Conservation (phyloP, 2,329 filamentous ascomycete genomes). For the Penicillium sp. region DNA sequence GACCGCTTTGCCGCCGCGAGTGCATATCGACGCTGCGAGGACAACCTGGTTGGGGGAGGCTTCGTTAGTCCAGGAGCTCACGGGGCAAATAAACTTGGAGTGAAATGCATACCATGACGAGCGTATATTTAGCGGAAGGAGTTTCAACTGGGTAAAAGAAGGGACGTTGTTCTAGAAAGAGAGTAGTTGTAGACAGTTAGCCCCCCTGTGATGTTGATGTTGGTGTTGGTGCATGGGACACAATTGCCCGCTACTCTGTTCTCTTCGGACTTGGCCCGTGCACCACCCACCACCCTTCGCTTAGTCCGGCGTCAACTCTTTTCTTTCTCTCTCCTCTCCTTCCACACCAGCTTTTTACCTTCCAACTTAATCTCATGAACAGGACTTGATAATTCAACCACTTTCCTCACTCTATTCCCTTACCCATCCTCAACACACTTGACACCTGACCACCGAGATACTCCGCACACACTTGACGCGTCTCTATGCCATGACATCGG, state of each 20-base stretch:
- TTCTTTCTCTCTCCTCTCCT: constrained; percentile 7
- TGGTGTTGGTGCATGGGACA: constrained; percentile 17
- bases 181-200: not conserved
- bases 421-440: constrained; percentile 15
- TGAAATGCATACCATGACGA: constrained; percentile 28
- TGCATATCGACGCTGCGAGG: constrained; percentile 97
- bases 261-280: constrained; percentile 37
- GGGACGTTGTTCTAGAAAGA: not conserved
- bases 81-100: not conserved
- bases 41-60: constrained; percentile 64
- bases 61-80: constrained; percentile 12
- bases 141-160: not conserved
- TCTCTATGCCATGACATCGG: constrained; percentile 32
- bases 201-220: constrained; percentile 9
- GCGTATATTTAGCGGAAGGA: not conserved
- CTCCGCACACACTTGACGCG: constrained; percentile 11
- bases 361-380: not conserved
- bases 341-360: not conserved
- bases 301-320: constrained; percentile 25
- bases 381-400: not conserved
- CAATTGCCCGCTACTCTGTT: constrained; percentile 36
- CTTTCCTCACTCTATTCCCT: not conserved
- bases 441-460: constrained; percentile 14
- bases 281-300: constrained; percentile 33
- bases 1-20: constrained; percentile 94